These are phyloP conservation scores for Podospora australis DNA, from an alignment of 495 filamentous ascomycete genomes.

Conservation along the genomic window DNA sequence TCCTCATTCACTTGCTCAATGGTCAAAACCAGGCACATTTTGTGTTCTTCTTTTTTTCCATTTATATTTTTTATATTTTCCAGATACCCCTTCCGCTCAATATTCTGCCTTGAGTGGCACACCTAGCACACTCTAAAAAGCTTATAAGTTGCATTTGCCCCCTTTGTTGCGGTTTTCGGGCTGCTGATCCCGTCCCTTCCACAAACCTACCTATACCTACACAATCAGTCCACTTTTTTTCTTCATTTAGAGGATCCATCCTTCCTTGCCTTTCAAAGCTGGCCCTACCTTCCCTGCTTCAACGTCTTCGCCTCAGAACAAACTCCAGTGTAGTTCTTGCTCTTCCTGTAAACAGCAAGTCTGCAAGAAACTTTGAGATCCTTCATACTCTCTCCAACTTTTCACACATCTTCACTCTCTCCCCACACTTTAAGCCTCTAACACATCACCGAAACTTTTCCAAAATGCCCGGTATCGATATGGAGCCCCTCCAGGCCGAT, in stretches of 20 bases:
- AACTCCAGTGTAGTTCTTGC: not conserved
- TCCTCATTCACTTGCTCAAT: not conserved
- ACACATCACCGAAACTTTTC: constrained; percentile 7
- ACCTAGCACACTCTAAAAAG: too few species aligned
- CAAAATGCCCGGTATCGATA: constrained; percentile 41
- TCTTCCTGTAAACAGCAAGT: not conserved
- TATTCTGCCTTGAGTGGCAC: too few species aligned
- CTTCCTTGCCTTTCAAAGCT: not conserved
- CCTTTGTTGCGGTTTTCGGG: too few species aligned
- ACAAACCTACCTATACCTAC: too few species aligned
- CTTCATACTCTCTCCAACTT: not conserved
- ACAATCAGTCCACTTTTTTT: not conserved
- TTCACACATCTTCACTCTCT: not conserved
- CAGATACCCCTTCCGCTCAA: too few species aligned
- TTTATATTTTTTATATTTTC: not conserved
- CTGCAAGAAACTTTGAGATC: not conserved
- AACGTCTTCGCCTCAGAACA: not conserved
- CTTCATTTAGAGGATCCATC: not conserved
- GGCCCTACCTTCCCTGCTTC: not conserved
- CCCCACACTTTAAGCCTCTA: not conserved
- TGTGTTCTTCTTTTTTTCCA: not conserved
- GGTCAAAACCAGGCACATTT: not conserved
- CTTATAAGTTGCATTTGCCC: too few species aligned
- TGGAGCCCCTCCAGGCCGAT: constrained; percentile 41
- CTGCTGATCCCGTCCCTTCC: too few species aligned